These are phyloP conservation scores for Kodamaea sp. DNA, from an alignment of 1,139 yeast species.

Conservation along the genomic window DNA sequence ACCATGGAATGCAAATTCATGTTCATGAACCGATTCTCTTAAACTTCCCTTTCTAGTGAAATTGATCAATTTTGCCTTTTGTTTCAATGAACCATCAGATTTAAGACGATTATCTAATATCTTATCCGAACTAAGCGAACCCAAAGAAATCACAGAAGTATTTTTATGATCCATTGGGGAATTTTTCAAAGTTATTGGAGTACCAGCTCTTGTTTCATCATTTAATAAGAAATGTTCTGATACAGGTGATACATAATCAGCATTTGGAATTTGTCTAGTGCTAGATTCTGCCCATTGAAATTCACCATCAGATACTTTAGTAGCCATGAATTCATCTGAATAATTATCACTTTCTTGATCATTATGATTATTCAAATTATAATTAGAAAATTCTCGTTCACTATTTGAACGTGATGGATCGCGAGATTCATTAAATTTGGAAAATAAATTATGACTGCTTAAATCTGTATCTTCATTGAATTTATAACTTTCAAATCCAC, in stretches of 20 bases:
- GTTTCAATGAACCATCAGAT: slow-evolving; percentile 8
- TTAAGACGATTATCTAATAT: not conserved
- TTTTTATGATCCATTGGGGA: slow-evolving; percentile 1
- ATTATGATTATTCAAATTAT: slow-evolving; percentile 5
- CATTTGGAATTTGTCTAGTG: not conserved
- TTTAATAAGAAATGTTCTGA: too few relatives aligned
- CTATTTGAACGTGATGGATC: slow-evolving; percentile 19
- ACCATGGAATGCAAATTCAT: slow-evolving; percentile 26
- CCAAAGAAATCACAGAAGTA: slow-evolving; percentile 2
- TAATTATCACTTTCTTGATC: slow-evolving; percentile 10
- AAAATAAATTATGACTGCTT: slow-evolving; percentile 23
- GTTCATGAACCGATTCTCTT: slow-evolving; percentile 37
- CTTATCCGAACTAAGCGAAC: slow-evolving; percentile 1
- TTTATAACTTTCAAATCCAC: slow-evolving; percentile 6
- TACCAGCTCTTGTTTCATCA: slow-evolving; percentile 6
- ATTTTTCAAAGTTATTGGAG: slow-evolving; percentile 11
- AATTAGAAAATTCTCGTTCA: slow-evolving; percentile 15
- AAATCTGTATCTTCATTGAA: slow-evolving; percentile 16
- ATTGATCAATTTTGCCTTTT: slow-evolving; percentile 48
- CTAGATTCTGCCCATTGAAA: slow-evolving; percentile 24
- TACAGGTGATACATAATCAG: slow-evolving; percentile 8
- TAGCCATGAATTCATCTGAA: slow-evolving; percentile 30
- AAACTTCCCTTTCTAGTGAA: slow-evolving; percentile 49
- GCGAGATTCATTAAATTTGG: slow-evolving; percentile 21
- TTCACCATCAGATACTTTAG: slow-evolving; percentile 25